Percentiles rank a stretch among this genome's conserved stretches.
Evolutionary conservation across 352 stramenopile species (phyloP).

Genomic region (Albugo candida): DNA sequence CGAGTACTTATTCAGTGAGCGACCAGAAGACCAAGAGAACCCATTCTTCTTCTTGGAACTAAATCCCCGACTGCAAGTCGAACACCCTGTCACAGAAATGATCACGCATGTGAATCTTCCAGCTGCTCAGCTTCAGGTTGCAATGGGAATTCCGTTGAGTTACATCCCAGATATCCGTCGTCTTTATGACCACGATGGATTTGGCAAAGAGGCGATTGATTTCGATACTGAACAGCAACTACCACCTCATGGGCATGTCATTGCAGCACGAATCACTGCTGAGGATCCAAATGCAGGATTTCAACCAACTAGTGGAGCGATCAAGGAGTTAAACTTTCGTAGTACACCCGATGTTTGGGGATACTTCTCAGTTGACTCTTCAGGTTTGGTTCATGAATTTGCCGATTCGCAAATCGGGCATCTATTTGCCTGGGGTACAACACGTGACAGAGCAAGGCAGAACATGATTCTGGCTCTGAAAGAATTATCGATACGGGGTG

Average conservation of each 20-base stretch:
- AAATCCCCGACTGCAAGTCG: constrained; percentile 98
- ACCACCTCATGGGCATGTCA: constrained; percentile 87
- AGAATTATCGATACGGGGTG: constrained; percentile 97
- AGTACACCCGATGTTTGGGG: constrained; percentile 98
- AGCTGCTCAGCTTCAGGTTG: constrained; percentile 93
- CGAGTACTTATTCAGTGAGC: constrained; percentile 98
- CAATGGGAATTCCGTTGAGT: constrained; percentile 98
- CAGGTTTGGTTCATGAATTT: constrained; percentile 98
- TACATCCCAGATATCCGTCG: constrained; percentile 96
- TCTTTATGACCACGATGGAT: constrained; percentile 91
- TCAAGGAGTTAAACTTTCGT: constrained; percentile 99
- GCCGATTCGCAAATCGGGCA: constrained; percentile 99
- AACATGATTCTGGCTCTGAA: constrained; percentile 97
- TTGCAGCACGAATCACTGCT: constrained; percentile 97
- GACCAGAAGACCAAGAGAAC: constrained; percentile 74
- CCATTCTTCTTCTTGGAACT: constrained; percentile 99
- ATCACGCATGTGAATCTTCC: constrained; percentile 97
- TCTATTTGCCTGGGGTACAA: constrained; percentile 93
- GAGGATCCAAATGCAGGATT: constrained; percentile 99
- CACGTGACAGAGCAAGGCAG: constrained; percentile 93
- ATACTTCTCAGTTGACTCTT: constrained; percentile 99
- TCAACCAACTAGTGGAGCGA: constrained; percentile 93
- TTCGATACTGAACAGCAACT: constrained; percentile 82
- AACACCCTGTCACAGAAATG: constrained; percentile 99
- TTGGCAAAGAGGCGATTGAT: constrained; percentile 87